Evolutionary conservation across 805 yeast species (phyloP), one percentile per base, ranked within the genome.

Genomic region (Zygoascus flipseniorum): DNA sequence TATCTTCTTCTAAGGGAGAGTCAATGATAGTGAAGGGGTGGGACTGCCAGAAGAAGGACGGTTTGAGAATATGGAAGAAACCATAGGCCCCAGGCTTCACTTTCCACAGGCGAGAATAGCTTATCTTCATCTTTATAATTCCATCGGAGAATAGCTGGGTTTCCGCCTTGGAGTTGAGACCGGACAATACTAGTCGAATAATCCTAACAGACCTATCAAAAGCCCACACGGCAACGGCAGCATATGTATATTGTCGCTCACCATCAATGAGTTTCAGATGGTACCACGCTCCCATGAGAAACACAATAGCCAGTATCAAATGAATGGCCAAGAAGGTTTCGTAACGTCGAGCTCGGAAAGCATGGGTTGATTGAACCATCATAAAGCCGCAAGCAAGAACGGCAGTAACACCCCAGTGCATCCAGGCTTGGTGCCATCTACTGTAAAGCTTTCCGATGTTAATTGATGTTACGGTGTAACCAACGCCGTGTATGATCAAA

Each of bases 171-270:
- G 69, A 63, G 26, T 59, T 54, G 3, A 68, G 60, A 13, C 95
- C 95, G 58, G 83, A 83, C 23, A 70, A 61, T 10, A 76, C 51
- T 0, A 86, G 65, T 51, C 87, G 76, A 1, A 75, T 67, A 9
- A 82, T 54, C 57, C 95, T 74, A 14, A 78, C 60, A 0, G 79
- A 55, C 51, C 90, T 72, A 63, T 88, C 95, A 57, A 80, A 73
- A 1, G 71, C 76, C 95, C 95, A 88, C 5, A 87, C 71, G 0
- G 80, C 83, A 54, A 79, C 74, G 9, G 82, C 64, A 4, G 80
- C 76, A 53, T 77, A 80, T 60, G 69, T 76, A 78, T 31, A 50
- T 31, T 47, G 50, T 13, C 43, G 6, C 41, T 41, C 52, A 19
- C 26, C 31, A 13, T 48, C 54, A 18, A 46, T 13, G 20, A 52